Evolutionary conservation across 2,329 filamentous ascomycete genomes (phyloP).

Genomic region (Colletotrichum falcatum): DNA sequence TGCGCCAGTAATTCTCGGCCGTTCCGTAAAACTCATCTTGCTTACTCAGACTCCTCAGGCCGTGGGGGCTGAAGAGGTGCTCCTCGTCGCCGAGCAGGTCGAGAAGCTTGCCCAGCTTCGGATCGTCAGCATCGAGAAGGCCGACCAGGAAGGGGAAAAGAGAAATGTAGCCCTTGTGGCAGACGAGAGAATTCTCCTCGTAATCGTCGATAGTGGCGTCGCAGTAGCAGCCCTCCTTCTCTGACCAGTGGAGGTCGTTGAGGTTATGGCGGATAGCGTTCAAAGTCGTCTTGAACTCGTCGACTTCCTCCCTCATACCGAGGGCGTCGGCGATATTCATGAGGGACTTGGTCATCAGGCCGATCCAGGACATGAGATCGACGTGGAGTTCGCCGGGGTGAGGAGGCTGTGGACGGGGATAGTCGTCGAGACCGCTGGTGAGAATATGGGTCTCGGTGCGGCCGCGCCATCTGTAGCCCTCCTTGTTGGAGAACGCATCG

Average conservation of each 20-base stretch:
- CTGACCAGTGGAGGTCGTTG: constrained; percentile 93
- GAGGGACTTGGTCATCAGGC: constrained; percentile 93
- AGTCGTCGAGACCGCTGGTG: constrained; percentile 95
- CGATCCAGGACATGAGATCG: constrained; percentile 96
- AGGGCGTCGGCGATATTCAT: constrained; percentile 82
- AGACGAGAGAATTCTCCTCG: constrained; percentile 89
- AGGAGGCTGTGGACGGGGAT: constrained; percentile 91
- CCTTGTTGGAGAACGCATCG: constrained; percentile 86
- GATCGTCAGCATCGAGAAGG: constrained; percentile 78
- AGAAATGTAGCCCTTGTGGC: constrained; percentile 96
- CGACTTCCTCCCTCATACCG: constrained; percentile 80
- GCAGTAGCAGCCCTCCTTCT: constrained; percentile 85
- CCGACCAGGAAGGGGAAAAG: constrained; percentile 93
- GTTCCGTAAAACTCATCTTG: constrained; percentile 87
- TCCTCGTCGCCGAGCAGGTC: constrained; percentile 84
- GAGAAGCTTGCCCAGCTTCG: constrained; percentile 79
- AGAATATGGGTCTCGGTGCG: constrained; percentile 88
- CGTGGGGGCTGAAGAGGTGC: constrained; percentile 89
- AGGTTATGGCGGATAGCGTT: constrained; percentile 87
- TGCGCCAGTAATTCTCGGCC: constrained; percentile 96
- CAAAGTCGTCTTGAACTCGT: constrained; percentile 77
- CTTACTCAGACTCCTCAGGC: constrained; percentile 90
- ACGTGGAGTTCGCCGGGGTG: constrained; percentile 96
- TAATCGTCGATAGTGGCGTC: constrained; percentile 96
- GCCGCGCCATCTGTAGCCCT: constrained; percentile 95